A percentile compares a stretch with the other conserved stretches of the same genome.
Conservation (phyloP, 306 rosid species). For the Pyrus bretschneideri region DNA sequence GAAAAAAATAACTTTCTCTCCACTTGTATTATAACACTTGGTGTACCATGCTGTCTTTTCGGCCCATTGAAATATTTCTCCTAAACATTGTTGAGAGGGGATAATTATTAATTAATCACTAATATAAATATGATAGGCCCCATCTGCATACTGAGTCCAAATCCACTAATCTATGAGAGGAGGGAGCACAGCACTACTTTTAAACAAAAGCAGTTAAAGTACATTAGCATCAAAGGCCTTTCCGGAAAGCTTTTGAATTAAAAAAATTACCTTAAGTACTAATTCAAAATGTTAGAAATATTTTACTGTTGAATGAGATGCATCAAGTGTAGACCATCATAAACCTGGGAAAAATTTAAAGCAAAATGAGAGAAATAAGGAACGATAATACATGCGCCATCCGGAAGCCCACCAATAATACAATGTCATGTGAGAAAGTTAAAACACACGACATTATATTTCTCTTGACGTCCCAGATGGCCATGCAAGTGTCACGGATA, state of each 20-base stretch:
- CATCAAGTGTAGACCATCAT: not conserved
- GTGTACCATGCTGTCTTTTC: rapidly evolving
- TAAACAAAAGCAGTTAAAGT: not conserved
- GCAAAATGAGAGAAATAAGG: no score
- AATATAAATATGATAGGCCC: not conserved
- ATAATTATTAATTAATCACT: not conserved
- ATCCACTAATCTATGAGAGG: not conserved
- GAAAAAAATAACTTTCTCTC: no score
- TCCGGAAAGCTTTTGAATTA: not conserved
- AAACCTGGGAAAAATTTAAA: no score
- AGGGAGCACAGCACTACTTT: not conserved
- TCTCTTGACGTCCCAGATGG: no score
- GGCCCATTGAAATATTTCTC: no score
- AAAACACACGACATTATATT: no score
- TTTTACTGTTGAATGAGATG: not conserved
- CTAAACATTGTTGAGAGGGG: not conserved
- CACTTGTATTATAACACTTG: no score
- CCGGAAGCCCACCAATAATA: no score
- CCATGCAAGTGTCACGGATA: no score
- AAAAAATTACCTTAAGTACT: not conserved
- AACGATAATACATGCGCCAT: no score
- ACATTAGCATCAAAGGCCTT: not conserved
- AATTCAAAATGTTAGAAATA: not conserved
- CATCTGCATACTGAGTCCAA: not conserved
- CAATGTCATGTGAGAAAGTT: no score